Conservation (phyloP, 1,139 yeast genomes). For the Saccharomycopsis hybrid region DNA sequence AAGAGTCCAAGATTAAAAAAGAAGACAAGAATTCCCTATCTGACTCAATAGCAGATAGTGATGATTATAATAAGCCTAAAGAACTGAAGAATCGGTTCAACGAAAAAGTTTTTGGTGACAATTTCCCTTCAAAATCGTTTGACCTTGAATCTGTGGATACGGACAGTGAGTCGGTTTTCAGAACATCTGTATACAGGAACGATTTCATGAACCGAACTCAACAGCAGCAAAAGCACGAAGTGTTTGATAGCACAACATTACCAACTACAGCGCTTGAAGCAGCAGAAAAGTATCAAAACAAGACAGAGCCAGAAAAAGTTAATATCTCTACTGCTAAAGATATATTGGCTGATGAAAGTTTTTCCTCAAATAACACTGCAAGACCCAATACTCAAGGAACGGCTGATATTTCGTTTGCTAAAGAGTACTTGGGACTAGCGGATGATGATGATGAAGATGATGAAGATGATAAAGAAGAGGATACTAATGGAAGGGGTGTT, state of each 20-base stretch:
- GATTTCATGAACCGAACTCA: slow-evolving; percentile 17
- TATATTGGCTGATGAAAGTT: slow-evolving; percentile 9
- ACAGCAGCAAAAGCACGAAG: slow-evolving; percentile 11
- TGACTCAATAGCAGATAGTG: not conserved
- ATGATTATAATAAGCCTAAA: too few relatives aligned
- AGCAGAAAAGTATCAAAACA: not conserved
- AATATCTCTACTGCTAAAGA: slow-evolving; percentile 10
- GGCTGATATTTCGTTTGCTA: slow-evolving; percentile 5
- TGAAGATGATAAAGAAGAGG: too few relatives aligned
- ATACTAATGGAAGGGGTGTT: too few relatives aligned
- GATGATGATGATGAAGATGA: slow-evolving; percentile 1
- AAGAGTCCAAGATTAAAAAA: not conserved
- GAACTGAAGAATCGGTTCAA: too few relatives aligned
- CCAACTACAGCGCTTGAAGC: slow-evolving; percentile 7
- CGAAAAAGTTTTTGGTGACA: slow-evolving; percentile 18
- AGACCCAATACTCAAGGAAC: not conserved
- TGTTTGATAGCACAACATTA: slow-evolving; percentile 13
- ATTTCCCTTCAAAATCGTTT: slow-evolving; percentile 11
- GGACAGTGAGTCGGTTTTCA: slow-evolving; percentile 11
- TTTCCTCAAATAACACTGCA: slow-evolving; percentile 4
- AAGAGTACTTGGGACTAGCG: slow-evolving; percentile 9
- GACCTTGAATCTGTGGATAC: slow-evolving; percentile 14
- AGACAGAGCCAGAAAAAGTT: not conserved
- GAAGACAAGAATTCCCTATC: not conserved
- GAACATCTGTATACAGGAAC: slow-evolving; percentile 17